Base-by-base conservation (phyloP, 2,329 filamentous ascomycete species). In the Lecanicillium sp. region DNA sequence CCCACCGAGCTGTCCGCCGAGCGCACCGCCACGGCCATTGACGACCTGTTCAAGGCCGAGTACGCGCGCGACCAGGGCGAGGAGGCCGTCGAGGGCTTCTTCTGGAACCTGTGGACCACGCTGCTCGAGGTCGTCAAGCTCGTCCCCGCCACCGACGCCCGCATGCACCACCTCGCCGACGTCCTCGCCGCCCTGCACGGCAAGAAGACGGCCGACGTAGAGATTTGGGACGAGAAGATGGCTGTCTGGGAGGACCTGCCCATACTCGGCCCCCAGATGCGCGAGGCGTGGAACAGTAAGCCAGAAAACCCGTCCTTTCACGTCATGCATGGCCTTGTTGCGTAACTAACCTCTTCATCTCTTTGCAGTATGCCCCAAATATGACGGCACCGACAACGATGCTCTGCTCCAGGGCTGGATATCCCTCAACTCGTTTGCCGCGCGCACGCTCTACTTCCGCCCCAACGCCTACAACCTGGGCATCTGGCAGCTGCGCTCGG, bases 361-460 rank as follows among this genome's bases (percentile, higher is more conserved):
- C n/a, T n/a, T 3, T 29, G 29, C 29, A 56, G 53, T 48, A 17
- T 44, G 42, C 7, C 54, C 53, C 10, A 43, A 47, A 14, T 52
- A 51, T 37, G 43, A 55, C 30, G 46, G 42, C 37, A 47, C 46
- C 15, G 45, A 52, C 8, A 25, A 40, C n/a, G 47, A 47, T 15
- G 39, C 28, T 25, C 32, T 44, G 10, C 39, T 53, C 20, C 17
- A 43, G 4, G 41, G 52, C 36, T 61, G 56, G 56, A 43, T 54
- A 22, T 55, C 52, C 9, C 44, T 60, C 45, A 57, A 61, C 48
- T 56, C 56, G 10, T 58, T 61, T 32, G 48, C 50, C 34, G 58
- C 58, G 17, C 56, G 52, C 34, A 42, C 59, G 14, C 47, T 54
- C 38, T 52, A 49, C 42, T 35, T 43, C n/a, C 25, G 32, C 7